Percentiles rank a stretch among this genome's conserved stretches.
phyloP scores from a whole-genome alignment of 345 rosid species.

The Ailanthus altissimus region DNA sequence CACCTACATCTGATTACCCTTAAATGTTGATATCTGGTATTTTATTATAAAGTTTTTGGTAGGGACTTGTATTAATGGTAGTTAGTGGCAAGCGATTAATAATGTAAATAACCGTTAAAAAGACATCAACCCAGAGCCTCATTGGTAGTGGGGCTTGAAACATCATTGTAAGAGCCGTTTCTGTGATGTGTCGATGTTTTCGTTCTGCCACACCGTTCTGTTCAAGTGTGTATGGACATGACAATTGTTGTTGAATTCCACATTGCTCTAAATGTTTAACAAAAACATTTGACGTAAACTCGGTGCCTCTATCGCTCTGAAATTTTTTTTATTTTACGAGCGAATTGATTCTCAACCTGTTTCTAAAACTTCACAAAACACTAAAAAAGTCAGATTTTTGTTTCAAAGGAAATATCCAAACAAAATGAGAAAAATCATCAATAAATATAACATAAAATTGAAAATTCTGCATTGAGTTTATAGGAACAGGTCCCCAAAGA shows the following conservation, averaged over 20 bases:
- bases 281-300: neutral
- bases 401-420: neutral
- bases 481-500: neutral
- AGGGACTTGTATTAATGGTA: too few species aligned
- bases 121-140: neutral
- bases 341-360: neutral
- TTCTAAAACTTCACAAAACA: neutral
- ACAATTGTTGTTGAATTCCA: neutral
- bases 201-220: neutral
- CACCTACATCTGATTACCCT: too few species aligned
- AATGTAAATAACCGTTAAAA: neutral
- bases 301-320: neutral
- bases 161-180: neutral
- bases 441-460: neutral
- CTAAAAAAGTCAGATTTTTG: neutral
- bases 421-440: neutral
- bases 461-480: neutral
- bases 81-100: neutral
- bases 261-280: neutral
- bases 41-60: too few species aligned
- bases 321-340: neutral
- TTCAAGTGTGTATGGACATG: neutral
- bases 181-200: neutral
- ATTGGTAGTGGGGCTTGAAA: neutral
- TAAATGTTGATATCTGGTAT: too few species aligned